Conservation (phyloP, 177 flowering plant species). For the Vitis hybrid region DNA sequence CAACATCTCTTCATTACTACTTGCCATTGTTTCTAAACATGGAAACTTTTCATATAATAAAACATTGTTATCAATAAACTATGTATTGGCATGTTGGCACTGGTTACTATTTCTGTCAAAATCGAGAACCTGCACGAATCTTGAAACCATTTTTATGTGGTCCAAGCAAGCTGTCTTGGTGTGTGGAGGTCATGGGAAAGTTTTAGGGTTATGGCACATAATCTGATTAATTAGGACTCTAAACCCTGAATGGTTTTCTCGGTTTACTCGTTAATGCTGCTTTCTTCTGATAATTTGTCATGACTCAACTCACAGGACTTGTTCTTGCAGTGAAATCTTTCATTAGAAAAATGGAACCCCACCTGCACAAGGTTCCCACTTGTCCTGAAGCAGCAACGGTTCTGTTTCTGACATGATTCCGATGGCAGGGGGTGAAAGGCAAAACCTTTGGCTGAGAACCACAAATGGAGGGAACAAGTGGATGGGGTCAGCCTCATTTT, state of each 20-base stretch:
- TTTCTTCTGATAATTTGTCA: too few relatives aligned
- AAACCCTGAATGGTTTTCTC: too few relatives aligned
- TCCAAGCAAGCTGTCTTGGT: neutral
- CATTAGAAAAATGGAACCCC: neutral
- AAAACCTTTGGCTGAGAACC: neutral
- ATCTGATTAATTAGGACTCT: too few relatives aligned
- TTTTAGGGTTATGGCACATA: too few relatives aligned
- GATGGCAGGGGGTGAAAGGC: neutral
- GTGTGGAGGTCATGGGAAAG: neutral
- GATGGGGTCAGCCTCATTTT: neutral
- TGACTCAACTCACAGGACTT: too few relatives aligned
- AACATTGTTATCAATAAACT: neutral
- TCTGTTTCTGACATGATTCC: neutral
- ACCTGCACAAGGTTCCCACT: neutral
- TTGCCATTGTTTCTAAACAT: neutral
- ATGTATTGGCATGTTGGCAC: neutral
- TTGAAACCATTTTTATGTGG: neutral
- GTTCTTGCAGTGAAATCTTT: neutral
- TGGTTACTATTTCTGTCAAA: neutral
- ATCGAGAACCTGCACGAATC: neutral
- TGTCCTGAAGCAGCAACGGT: neutral
- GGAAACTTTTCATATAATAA: neutral
- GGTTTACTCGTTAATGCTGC: too few relatives aligned
- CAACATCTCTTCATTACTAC: neutral
- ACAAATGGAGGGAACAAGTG: neutral